Base-by-base conservation (phyloP, 1,284 basidiomycete species). In the Leccinum fuscescens region DNA sequence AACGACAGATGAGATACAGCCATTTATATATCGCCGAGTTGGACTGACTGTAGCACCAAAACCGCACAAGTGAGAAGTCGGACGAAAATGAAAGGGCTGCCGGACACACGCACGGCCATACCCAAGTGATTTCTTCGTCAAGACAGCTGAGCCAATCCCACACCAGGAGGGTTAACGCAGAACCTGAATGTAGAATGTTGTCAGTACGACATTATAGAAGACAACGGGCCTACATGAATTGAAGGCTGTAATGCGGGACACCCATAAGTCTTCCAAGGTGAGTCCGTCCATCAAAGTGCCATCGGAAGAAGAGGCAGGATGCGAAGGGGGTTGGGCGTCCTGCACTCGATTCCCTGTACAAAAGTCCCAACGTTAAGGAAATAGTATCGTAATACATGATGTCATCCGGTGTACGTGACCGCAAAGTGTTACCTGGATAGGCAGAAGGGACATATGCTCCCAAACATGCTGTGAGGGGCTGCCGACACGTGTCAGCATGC, bases 71-170 rank as follows among this genome's bases (percentile, higher is more conserved):
- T 50, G 20, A 57, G 31, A 17, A n/a, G 31, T 15, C 14, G 31
- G 20, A 39, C 3, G 35, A 39, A 44, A 12, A 53, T 20, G 3
- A 54, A n/a, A 22, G 33, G 24, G 2, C 11, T 33, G 4, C 6
- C 15, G 5, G n/a, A 60, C 12, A 39, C 35, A 62, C 55, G 48
- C 35, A 65, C 59, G 42, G 55, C 55, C 60, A 62, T 62, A 62
- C 51, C 63, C 63, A 62, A 35, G 31, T 53, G 33, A 65, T 52
- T 46, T 62, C 60, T 9, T 65, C 11, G 35, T 65, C 63, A 24
- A 62, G 54, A 44, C 55, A 65, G 27, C 55, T 35, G 35, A 64
- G 17, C 63, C 63, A 64, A 35, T 64, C 62, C 62, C 61, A 62
- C 11, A 59, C 29, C 56, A 59, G 46, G 42, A 63, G 37, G 35